Evolutionary conservation across 2,329 filamentous ascomycete species (phyloP).

Genomic region (Ophiostoma piceae): DNA sequence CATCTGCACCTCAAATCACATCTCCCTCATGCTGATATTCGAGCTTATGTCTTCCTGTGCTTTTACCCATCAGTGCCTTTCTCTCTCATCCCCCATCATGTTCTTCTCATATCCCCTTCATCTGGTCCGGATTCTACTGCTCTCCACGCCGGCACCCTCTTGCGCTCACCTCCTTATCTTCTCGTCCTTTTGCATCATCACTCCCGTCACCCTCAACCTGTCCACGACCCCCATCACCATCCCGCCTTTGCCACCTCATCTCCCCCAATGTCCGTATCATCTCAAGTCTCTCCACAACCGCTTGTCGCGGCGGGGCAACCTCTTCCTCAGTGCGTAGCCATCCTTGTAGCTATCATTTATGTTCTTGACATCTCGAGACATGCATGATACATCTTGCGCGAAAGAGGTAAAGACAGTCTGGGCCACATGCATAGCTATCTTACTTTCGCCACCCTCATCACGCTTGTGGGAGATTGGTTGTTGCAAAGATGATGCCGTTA

Average conservation of each 20-base stretch:
- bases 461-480: not conserved
- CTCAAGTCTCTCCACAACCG: not conserved
- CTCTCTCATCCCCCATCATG: not conserved
- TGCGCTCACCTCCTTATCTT: not conserved
- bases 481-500: not conserved
- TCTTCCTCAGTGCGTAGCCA: not conserved
- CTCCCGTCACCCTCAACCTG: not conserved
- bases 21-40: not conserved
- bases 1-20: not conserved
- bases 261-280: not conserved
- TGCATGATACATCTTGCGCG: not conserved
- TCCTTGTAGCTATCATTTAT: not conserved
- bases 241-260: conserved; percentile 11
- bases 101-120: not conserved
- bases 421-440: not conserved
- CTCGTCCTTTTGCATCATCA: not conserved
- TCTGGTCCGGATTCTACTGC: not conserved
- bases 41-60: not conserved
- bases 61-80: not conserved
- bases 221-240: conserved; percentile 1
- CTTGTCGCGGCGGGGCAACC: not conserved
- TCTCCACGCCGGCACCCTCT: not conserved
- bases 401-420: not conserved
- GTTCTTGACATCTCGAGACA: not conserved
- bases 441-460: conserved; percentile 4